Evolutionary conservation across 2,329 filamentous ascomycete species (phyloP).

Genomic region (Coniochaeta hoffmannii): DNA sequence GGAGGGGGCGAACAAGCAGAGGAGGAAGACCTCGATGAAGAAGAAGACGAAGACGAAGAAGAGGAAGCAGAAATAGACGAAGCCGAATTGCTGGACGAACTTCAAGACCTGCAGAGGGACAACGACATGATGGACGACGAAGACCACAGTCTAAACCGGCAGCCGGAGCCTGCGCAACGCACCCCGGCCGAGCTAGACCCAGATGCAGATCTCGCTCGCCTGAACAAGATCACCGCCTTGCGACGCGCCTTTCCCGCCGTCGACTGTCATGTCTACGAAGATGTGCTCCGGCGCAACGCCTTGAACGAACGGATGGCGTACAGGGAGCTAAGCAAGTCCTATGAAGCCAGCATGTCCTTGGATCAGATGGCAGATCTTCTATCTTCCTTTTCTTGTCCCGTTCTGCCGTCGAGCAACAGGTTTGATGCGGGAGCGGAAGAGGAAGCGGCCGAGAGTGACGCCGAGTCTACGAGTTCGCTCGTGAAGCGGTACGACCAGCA

Average conservation of each 20-base stretch:
- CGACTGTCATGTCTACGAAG: conserved; percentile 25
- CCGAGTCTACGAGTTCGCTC: conserved; percentile 17
- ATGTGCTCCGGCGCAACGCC: conserved; percentile 23
- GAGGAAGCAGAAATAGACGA: conserved; percentile 9
- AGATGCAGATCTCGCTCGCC: conserved; percentile 11
- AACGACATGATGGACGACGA: conserved; percentile 4
- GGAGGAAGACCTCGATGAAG: conserved; percentile 3
- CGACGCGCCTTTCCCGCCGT: conserved; percentile 35
- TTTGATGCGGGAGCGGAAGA: conserved; percentile 5
- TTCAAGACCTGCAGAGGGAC: conserved; percentile 9
- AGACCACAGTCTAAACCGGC: conserved; percentile 9
- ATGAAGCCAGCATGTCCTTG: conserved; percentile 20
- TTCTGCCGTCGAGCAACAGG: conserved; percentile 3
- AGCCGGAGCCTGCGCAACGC: conserved; percentile 6
- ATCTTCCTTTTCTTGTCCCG: not conserved
- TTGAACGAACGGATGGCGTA: conserved; percentile 31
- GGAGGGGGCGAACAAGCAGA: conserved; percentile 11
- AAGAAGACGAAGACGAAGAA: conserved; percentile 9
- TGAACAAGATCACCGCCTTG: conserved; percentile 29
- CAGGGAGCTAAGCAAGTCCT: conserved; percentile 22
- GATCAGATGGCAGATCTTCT: conserved; percentile 6
- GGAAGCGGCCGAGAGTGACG: conserved; percentile 17
- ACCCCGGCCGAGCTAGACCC: not conserved
- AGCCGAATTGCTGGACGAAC: conserved; percentile 13
- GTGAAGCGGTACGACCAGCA: conserved; percentile 26